phyloP scores from a whole-genome alignment of 2,329 filamentous ascomycete species.

The Phaeosphaeria sp. region DNA sequence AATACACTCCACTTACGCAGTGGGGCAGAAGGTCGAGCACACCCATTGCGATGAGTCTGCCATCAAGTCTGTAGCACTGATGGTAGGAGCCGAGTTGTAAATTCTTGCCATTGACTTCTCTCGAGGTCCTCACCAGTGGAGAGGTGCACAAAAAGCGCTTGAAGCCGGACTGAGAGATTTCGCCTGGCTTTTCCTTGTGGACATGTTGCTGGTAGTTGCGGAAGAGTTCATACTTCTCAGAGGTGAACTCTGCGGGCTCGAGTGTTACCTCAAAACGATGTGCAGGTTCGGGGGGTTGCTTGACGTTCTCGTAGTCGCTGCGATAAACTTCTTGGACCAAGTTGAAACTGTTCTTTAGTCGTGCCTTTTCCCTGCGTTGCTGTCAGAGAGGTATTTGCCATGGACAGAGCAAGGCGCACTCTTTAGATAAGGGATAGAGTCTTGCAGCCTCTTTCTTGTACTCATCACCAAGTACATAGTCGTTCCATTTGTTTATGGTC shows the following conservation, averaged over 20 bases:
- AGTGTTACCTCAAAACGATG: conserved; percentile 73
- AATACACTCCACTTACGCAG: conserved; percentile 82
- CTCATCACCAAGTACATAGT: conserved; percentile 69
- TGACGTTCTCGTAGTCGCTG: conserved; percentile 63
- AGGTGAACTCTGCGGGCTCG: conserved; percentile 72
- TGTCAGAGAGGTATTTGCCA: conserved; percentile 6
- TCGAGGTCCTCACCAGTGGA: conserved; percentile 61
- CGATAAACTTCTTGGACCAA: conserved; percentile 73
- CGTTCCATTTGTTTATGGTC: conserved; percentile 78
- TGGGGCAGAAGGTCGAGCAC: conserved; percentile 79
- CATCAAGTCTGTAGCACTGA: conserved; percentile 81
- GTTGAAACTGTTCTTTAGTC: conserved; percentile 71
- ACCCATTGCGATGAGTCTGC: conserved; percentile 74
- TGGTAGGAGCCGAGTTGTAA: conserved; percentile 75
- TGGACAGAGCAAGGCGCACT: conserved; percentile 52
- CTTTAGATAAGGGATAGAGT: conserved; percentile 70
- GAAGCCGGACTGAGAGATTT: conserved; percentile 69
- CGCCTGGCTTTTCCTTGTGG: conserved; percentile 68
- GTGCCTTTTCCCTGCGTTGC: conserved; percentile 59
- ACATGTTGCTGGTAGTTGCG: conserved; percentile 77
- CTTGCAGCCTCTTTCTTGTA: conserved; percentile 71
- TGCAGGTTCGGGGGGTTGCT: conserved; percentile 67
- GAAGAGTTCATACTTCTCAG: conserved; percentile 77
- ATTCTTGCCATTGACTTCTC: conserved; percentile 56
- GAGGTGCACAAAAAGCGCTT: conserved; percentile 76